Evolutionary conservation across 345 rosid species (phyloP).

Genomic region (Heritiera fomes): DNA sequence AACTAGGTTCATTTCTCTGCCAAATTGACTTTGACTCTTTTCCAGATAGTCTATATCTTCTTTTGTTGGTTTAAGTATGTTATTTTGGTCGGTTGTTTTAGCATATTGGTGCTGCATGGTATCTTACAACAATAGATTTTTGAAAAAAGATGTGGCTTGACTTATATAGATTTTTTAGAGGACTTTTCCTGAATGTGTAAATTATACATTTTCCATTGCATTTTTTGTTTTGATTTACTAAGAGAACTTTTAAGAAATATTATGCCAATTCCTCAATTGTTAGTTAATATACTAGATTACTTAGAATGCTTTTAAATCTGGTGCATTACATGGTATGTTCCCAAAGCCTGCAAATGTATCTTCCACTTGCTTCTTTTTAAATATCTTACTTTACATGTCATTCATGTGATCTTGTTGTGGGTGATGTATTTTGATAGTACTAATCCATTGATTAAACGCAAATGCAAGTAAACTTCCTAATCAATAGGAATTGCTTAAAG

Average conservation of each 20-base stretch:
- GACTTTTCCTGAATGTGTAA: neutral
- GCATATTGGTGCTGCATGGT: constrained; percentile 5
- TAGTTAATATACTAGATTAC: neutral
- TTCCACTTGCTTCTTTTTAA: neutral
- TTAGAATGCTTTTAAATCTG: neutral
- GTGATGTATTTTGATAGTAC: neutral
- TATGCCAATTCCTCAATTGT: neutral
- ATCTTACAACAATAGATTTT: neutral
- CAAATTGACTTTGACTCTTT: neutral
- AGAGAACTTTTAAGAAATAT: constrained; percentile 1
- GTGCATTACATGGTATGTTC: neutral
- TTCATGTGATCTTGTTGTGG: neutral
- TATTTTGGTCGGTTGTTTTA: neutral
- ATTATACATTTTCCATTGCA: neutral
- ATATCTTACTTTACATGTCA: neutral
- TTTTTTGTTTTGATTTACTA: neutral
- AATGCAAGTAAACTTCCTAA: neutral
- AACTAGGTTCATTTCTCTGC: neutral
- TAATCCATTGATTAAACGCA: neutral
- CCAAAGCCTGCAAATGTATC: neutral
- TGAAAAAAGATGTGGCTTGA: neutral
- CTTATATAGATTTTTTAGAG: neutral
- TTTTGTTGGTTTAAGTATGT: constrained; percentile 5
- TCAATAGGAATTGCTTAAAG: neutral
- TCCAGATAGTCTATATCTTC: neutral